Conservation (phyloP, 1,139 yeast species). For the Lodderomyces theae region DNA sequence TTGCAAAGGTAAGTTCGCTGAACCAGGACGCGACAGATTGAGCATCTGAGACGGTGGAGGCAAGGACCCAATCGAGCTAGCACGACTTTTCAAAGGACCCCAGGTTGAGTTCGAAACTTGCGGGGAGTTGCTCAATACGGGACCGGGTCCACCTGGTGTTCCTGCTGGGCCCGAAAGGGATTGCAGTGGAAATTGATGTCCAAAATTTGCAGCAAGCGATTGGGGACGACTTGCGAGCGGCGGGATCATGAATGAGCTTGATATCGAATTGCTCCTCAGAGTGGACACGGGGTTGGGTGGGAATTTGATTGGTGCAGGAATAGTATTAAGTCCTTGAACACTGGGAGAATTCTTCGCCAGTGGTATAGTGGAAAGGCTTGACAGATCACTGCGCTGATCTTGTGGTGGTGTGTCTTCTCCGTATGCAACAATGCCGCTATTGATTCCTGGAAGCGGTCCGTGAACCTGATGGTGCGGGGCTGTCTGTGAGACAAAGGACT, state of each 20-base stretch:
- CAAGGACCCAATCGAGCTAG: not conserved
- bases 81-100: not conserved
- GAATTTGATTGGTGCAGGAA: not conserved
- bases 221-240: not conserved
- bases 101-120: not conserved
- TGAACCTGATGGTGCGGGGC: not conserved
- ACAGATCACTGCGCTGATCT: not conserved
- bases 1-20: not conserved
- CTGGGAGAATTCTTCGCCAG: not conserved
- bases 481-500: not conserved
- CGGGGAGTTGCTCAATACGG: not conserved
- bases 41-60: constrained; percentile 1
- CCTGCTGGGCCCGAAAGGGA: too few species aligned
- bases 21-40: not conserved
- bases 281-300: not conserved
- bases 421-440: not conserved
- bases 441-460: not conserved
- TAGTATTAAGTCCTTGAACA: not conserved
- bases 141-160: not conserved
- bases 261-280: not conserved
- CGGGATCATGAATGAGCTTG: not conserved
- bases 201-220: not conserved
- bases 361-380: not conserved
- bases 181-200: not conserved
- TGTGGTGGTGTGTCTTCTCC: not conserved